Conservation (phyloP, 2,329 filamentous ascomycete species). For the Ophiosphaerella narmari region DNA sequence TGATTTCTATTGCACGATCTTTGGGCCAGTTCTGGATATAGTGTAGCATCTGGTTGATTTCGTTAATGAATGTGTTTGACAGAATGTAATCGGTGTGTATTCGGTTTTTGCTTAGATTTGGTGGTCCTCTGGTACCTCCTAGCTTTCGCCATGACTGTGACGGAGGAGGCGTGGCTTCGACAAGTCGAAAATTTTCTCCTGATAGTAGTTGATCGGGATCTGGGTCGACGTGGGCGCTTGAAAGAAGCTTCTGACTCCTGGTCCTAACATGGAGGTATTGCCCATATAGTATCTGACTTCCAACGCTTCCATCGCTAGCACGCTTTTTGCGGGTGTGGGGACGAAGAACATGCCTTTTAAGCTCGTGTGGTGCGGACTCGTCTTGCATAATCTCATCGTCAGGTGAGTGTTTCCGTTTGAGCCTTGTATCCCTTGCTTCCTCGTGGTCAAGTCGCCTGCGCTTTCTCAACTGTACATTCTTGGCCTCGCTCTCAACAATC, state of each 20-base stretch:
- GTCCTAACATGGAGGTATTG: neutral
- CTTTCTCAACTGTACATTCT: too few species aligned
- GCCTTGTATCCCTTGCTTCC: too few species aligned
- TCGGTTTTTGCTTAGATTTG: conserved; percentile 3
- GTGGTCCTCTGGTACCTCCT: neutral
- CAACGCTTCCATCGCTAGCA: too few species aligned
- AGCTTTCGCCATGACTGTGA: conserved; percentile 2
- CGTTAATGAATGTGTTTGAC: conserved; percentile 6
- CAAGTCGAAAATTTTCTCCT: neutral
- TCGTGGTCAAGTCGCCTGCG: too few species aligned
- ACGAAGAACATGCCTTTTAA: too few species aligned
- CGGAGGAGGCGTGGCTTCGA: neutral
- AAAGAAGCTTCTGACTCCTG: neutral
- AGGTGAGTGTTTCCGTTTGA: too few species aligned
- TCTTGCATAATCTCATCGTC: too few species aligned
- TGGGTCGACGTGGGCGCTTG: neutral
- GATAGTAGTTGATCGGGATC: neutral
- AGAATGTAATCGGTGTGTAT: conserved; percentile 11
- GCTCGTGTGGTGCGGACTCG: too few species aligned
- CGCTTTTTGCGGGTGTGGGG: neutral
- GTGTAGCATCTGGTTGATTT: conserved; percentile 17
- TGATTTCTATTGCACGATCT: neutral
- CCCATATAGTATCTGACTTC: neutral
- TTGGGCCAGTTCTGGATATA: conserved; percentile 4
- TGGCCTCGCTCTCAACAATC: too few species aligned